Conservation (phyloP, 202 grass and related monocot genomes). For the Carex arenaria region DNA sequence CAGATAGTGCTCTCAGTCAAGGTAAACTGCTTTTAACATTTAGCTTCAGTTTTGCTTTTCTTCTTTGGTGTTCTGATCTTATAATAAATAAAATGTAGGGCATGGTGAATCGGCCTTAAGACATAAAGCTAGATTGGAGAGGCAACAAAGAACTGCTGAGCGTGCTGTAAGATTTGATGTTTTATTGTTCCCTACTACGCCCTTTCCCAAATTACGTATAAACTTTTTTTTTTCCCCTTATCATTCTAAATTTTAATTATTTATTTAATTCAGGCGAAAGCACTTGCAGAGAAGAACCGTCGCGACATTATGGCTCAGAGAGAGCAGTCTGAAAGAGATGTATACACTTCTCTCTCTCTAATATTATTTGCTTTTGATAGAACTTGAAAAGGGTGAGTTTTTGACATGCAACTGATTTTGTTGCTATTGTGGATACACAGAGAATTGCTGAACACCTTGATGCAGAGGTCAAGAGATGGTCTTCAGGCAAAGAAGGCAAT, state of each 20-base stretch:
- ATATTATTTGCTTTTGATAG: constrained; percentile 10
- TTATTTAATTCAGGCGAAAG: constrained; percentile 73
- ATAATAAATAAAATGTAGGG: constrained; percentile 28
- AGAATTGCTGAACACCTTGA: constrained; percentile 91
- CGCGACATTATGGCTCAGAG: constrained; percentile 82
- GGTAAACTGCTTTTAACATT: constrained; percentile 2
- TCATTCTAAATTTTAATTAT: constrained; percentile 19
- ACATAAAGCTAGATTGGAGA: constrained; percentile 83
- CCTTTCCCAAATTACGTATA: not conserved
- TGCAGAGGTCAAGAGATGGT: constrained; percentile 97
- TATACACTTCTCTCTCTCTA: constrained; percentile 34
- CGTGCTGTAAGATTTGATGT: constrained; percentile 55
- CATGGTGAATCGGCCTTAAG: constrained; percentile 78
- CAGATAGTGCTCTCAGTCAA: constrained; percentile 22
- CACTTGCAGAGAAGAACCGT: constrained; percentile 91
- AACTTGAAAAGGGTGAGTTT: not conserved
- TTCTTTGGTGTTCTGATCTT: not conserved
- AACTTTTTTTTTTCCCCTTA: constrained; percentile 7
- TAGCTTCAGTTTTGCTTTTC: not conserved
- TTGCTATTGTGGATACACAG: constrained; percentile 30
- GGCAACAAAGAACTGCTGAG: constrained; percentile 81
- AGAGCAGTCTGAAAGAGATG: constrained; percentile 87
- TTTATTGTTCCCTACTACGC: not conserved
- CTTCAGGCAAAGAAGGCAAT: constrained; percentile 98
- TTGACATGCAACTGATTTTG: not conserved